phyloP scores from a whole-genome alignment of 805 yeast species.

The Spathaspora passalidarum region DNA sequence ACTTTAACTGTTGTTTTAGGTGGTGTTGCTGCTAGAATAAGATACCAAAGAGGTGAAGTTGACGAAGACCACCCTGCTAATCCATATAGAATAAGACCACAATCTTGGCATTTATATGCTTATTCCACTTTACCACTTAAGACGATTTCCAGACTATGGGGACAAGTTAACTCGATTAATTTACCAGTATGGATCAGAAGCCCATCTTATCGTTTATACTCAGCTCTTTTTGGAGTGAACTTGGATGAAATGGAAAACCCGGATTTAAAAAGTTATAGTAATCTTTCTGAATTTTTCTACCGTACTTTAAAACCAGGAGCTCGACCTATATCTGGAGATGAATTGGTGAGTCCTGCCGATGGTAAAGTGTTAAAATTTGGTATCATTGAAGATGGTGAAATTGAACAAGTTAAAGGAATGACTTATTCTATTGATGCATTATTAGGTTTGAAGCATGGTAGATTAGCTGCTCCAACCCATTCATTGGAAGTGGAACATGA shows the following conservation, averaged over 20 bases:
- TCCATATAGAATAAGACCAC: slow-evolving; percentile 53
- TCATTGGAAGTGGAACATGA: slow-evolving; percentile 43
- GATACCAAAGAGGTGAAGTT: slow-evolving; percentile 30
- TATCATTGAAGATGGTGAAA: slow-evolving; percentile 72
- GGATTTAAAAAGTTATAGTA: slow-evolving; percentile 68
- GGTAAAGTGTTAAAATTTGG: slow-evolving; percentile 90
- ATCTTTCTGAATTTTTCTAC: slow-evolving; percentile 89
- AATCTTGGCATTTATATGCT: slow-evolving; percentile 86
- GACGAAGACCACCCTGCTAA: slow-evolving; percentile 29
- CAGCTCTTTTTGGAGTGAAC: slow-evolving; percentile 81
- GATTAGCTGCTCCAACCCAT: slow-evolving; percentile 55
- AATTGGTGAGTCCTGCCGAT: slow-evolving; percentile 87
- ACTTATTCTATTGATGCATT: slow-evolving; percentile 87
- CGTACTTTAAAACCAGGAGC: slow-evolving; percentile 73
- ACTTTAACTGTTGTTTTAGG: slow-evolving; percentile 51
- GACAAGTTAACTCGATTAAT: slow-evolving; percentile 75
- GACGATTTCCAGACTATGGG: slow-evolving; percentile 93
- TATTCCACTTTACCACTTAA: slow-evolving; percentile 89
- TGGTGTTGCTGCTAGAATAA: slow-evolving; percentile 50
- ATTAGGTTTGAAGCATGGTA: slow-evolving; percentile 57
- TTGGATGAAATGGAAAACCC: slow-evolving; percentile 85
- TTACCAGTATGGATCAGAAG: slow-evolving; percentile 86
- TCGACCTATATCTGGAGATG: slow-evolving; percentile 67
- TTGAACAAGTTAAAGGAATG: slow-evolving; percentile 96
- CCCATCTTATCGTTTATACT: slow-evolving; percentile 77